Evolutionary conservation across 371 early-diverging fungal species (phyloP), one percentile per base, ranked within the genome.

Genomic region (Mortierella sp.): DNA sequence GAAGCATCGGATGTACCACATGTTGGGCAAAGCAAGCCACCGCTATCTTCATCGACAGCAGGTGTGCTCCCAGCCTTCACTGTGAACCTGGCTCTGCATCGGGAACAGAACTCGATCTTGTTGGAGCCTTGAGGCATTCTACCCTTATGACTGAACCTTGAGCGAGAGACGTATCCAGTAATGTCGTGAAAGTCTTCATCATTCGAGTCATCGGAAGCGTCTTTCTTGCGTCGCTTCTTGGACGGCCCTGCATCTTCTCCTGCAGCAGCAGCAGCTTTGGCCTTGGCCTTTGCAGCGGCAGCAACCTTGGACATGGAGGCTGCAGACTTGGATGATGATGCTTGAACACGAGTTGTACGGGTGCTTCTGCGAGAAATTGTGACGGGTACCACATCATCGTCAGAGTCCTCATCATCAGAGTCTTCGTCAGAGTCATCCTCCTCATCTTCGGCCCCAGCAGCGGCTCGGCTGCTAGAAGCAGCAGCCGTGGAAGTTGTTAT

Each of bases 1-100:
- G 39, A 48, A 24, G 48, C 42, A 24, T 57, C 21, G 13, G 54
- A 38, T 0, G 82, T 80, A 23, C 74, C 47, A 34, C 92, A 92
- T 1, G 83, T 76, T 0, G 82, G 81, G 43, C 92, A 92, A 1
- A 84, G 27, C 10, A 72, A 64, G 1, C 74, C 80, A 31, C 68
- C 78, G 14, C 64, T 63, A 38, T 59, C 54, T 2, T 65, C 70
- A 34, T 72, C 68, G 12, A 61, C 51, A 8, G 58, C 57, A 53
- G 74, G 58, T 0, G 58, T 56, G 1, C 66, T 70, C 0, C 80
- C 81, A 12, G 52, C 70, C 27, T 58, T 81, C 58, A 73, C 82
- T 38, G 85, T 68, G 66, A 87, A 91, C 31, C 89, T 65, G 0
- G 86, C 78, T 47, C 86, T 82, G 73, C 92, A 92, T 3, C 83